These are phyloP conservation scores for Sugiyamaella neomexicana DNA, from an alignment of 1,139 yeast genomes.

Conservation along the genomic window DNA sequence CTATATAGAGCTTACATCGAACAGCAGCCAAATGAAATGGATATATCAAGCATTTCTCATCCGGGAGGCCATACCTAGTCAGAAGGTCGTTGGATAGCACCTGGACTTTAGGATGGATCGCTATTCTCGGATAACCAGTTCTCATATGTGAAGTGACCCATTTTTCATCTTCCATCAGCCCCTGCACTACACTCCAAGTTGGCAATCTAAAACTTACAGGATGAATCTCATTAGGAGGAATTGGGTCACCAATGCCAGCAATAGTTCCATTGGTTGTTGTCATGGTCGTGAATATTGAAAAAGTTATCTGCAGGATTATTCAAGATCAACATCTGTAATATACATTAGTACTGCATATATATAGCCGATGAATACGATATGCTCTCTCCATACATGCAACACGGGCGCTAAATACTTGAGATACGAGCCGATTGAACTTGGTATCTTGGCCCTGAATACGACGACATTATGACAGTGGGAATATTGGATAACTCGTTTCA, in stretches of 20 bases:
- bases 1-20: slow-evolving; percentile 78
- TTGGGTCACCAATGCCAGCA: slow-evolving; percentile 69
- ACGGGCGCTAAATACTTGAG: too few species aligned
- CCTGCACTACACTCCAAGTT: slow-evolving; percentile 90
- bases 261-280: not conserved
- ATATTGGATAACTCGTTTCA: slow-evolving; percentile 17
- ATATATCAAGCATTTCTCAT: slow-evolving; percentile 70
- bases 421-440: too few species aligned
- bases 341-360: not conserved
- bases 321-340: not conserved
- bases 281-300: not conserved
- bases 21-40: slow-evolving; percentile 81
- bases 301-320: not conserved
- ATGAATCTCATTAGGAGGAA: slow-evolving; percentile 85
- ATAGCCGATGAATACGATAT: not conserved
- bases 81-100: slow-evolving; percentile 40
- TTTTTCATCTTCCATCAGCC: slow-evolving; percentile 84
- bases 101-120: slow-evolving; percentile 71
- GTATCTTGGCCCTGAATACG: too few species aligned
- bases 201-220: slow-evolving; percentile 94
- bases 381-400: too few species aligned
- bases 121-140: slow-evolving; percentile 85
- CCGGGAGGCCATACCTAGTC: slow-evolving; percentile 70
- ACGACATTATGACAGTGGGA: not conserved
- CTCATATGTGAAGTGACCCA: slow-evolving; percentile 78